Evolutionary conservation across 2,329 filamentous ascomycete genomes (phyloP).

Genomic region (Zelopaecilomyces penicillatus): DNA sequence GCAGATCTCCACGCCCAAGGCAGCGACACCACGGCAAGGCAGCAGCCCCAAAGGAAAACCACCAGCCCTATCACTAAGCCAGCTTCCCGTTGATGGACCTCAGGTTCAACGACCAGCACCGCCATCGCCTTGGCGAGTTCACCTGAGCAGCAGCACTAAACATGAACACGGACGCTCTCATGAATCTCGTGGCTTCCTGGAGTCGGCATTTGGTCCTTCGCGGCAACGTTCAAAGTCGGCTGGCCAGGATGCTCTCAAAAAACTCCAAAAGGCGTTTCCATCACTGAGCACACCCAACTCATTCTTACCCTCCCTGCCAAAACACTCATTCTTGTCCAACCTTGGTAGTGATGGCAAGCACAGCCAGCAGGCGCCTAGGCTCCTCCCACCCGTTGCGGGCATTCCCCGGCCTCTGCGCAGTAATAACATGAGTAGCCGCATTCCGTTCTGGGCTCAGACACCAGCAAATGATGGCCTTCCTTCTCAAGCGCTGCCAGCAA

Average conservation of each 20-base stretch:
- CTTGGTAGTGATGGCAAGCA: conserved; percentile 20
- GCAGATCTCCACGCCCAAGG: conserved; percentile 13
- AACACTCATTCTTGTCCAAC: conserved; percentile 28
- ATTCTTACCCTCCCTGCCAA: conserved; percentile 34
- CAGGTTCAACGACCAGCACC: conserved; percentile 6
- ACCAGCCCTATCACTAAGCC: conserved; percentile 3
- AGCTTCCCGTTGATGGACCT: conserved; percentile 4
- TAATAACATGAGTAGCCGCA: no score
- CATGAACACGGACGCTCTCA: conserved; percentile 15
- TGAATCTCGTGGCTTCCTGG: conserved; percentile 27
- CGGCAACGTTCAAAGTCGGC: conserved; percentile 46
- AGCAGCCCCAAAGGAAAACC: conserved; percentile 4
- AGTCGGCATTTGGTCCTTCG: conserved; percentile 37
- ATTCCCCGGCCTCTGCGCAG: no score
- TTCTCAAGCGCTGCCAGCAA: no score
- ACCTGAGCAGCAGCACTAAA: conserved; percentile 9
- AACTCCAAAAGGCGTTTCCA: conserved; percentile 47
- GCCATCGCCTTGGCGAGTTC: conserved; percentile 23
- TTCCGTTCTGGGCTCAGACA: no score
- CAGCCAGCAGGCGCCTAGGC: not conserved
- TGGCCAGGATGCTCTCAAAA: conserved; percentile 49
- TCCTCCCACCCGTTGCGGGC: not conserved
- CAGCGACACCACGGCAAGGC: not conserved
- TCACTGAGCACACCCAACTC: conserved; percentile 33
- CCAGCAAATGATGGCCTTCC: no score